These are phyloP conservation scores for Leptographium wingfieldii DNA, from an alignment of 2,329 filamentous ascomycete species.

Conservation along the genomic window DNA sequence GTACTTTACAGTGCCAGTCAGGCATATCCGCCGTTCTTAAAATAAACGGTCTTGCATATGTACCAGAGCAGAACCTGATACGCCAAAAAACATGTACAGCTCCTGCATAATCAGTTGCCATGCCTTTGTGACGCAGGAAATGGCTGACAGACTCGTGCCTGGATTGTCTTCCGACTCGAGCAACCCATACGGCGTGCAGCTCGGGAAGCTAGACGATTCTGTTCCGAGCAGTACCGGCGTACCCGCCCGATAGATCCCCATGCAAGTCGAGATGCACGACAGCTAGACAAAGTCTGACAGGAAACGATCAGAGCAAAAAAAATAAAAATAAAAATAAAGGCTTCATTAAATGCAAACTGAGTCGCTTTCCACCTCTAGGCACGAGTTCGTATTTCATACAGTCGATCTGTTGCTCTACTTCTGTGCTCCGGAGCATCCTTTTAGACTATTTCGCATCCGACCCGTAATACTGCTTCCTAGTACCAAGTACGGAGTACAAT, in stretches of 20 bases:
- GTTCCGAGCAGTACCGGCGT: neutral
- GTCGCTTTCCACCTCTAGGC: no score
- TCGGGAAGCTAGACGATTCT: neutral
- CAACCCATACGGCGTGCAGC: neutral
- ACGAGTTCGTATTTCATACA: no score
- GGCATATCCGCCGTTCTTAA: neutral
- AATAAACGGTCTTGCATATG: no score
- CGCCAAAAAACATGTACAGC: neutral
- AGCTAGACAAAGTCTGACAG: neutral
- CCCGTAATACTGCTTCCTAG: no score
- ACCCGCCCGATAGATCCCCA: neutral
- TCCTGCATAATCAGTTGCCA: neutral
- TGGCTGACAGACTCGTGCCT: neutral
- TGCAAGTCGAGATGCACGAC: no score
- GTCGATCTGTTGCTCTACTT: no score
- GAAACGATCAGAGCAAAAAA: neutral
- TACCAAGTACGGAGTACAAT: no score
- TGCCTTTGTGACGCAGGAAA: neutral
- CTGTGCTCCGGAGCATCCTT: no score
- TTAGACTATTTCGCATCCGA: no score
- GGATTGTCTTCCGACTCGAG: neutral
- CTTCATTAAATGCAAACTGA: no score
- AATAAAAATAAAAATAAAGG: no score
- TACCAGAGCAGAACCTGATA: no score
- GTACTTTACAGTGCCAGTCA: neutral